Percentiles rank a stretch among this genome's conserved stretches.
Conservation (phyloP, 2,329 filamentous ascomycete species). For the Lecanicillium sp. region DNA sequence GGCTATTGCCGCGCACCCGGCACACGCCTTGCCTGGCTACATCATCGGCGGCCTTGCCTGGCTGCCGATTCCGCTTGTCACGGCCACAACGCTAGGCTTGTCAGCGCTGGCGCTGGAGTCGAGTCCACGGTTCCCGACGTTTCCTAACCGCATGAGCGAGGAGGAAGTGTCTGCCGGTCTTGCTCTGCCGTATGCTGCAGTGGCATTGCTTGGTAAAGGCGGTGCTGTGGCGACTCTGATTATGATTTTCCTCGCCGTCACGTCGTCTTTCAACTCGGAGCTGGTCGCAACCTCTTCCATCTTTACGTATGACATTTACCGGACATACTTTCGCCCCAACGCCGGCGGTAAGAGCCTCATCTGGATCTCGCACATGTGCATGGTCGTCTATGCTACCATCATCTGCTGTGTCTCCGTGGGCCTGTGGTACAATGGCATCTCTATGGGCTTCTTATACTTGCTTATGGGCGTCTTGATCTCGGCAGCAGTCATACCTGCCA, state of each 20-base stretch:
- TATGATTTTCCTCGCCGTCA: constrained; percentile 87
- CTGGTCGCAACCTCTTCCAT: constrained; percentile 85
- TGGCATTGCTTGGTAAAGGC: constrained; percentile 74
- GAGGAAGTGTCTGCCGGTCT: constrained; percentile 76
- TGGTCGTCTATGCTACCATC: constrained; percentile 63
- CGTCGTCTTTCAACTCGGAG: constrained; percentile 74
- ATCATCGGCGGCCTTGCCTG: constrained; percentile 79
- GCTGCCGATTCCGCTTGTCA: constrained; percentile 91
- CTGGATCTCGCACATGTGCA: constrained; percentile 69
- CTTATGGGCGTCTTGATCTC: constrained; percentile 92
- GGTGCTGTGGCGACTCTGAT: constrained; percentile 74
- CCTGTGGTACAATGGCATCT: constrained; percentile 66
- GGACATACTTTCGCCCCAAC: constrained; percentile 74
- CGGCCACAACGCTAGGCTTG: constrained; percentile 82
- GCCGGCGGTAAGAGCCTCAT: constrained; percentile 74
- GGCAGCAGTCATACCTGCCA: constrained; percentile 75
- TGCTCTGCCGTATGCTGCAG: constrained; percentile 78
- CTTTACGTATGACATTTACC: constrained; percentile 80
- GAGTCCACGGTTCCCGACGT: constrained; percentile 66
- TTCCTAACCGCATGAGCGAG: constrained; percentile 62
- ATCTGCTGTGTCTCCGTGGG: constrained; percentile 77
- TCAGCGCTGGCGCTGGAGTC: constrained; percentile 73
- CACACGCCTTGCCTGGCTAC: constrained; percentile 82
- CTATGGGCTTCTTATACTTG: constrained; percentile 83
- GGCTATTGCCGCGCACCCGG: constrained; percentile 79